Percentiles rank a stretch among this genome's conserved stretches.
Evolutionary conservation across 2,329 filamentous ascomycete species (phyloP).

Genomic region (Akanthomyces uredinophilus): DNA sequence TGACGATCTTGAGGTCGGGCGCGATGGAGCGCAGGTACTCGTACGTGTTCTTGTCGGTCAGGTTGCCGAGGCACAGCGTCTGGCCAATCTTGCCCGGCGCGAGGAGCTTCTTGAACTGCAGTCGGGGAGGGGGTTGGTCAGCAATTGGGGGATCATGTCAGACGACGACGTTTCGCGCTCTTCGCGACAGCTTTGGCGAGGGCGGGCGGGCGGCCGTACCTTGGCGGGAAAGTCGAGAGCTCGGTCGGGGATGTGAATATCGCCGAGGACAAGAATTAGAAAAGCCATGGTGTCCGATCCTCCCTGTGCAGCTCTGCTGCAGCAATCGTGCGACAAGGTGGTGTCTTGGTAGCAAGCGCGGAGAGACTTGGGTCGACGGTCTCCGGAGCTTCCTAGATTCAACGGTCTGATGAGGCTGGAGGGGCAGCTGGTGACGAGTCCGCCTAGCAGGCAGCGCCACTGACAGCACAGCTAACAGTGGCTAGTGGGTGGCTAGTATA

Average conservation of each 20-base stretch:
- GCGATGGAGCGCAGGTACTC: constrained; percentile 72
- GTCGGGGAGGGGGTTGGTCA: not conserved
- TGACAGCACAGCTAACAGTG: not conserved
- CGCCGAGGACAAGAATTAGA: constrained; percentile 85
- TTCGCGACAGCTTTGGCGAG: not conserved
- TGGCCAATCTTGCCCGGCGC: constrained; percentile 79
- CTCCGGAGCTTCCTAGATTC: constrained; percentile 19
- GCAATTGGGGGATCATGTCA: not conserved
- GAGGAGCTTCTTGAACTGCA: constrained; percentile 78
- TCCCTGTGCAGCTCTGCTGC: constrained; percentile 26
- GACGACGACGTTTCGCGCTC: not conserved
- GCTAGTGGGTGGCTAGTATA: constrained; percentile 3
- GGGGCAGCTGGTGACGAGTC: constrained; percentile 24
- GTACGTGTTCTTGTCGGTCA: constrained; percentile 75
- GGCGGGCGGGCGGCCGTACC: constrained; percentile 42
- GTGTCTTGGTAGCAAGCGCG: not conserved
- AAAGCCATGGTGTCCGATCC: constrained; percentile 60
- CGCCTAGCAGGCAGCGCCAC: not conserved
- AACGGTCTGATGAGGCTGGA: constrained; percentile 21
- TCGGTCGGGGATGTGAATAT: constrained; percentile 89
- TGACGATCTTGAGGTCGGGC: constrained; percentile 66
- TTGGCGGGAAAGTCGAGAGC: constrained; percentile 88
- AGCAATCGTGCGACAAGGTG: constrained; percentile 17
- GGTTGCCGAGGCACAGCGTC: constrained; percentile 73
- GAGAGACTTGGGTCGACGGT: not conserved